Percentiles rank a stretch among this genome's conserved stretches.
Evolutionary conservation across 768 basidiomycete genomes (phyloP).

Genomic region (Phlebiopsis gigantea): DNA sequence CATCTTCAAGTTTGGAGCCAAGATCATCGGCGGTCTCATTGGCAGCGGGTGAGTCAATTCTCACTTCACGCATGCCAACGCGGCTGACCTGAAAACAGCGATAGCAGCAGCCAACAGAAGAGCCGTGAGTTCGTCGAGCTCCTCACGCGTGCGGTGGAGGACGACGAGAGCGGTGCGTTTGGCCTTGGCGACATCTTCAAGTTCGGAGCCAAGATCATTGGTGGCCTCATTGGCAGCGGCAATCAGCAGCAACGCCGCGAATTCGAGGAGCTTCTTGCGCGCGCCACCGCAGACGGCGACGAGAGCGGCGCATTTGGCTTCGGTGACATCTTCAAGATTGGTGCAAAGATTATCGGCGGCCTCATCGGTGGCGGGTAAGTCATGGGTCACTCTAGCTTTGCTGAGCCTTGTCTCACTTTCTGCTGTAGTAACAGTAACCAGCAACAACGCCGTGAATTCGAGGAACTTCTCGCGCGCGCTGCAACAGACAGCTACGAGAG

Average conservation of each 20-base stretch:
- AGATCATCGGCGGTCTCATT: neutral
- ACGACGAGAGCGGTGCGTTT: neutral
- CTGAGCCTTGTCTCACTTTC: neutral
- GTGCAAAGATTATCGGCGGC: neutral
- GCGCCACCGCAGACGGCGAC: neutral
- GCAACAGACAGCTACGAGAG: neutral
- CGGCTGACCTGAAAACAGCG: too few relatives aligned
- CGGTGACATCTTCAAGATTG: neutral
- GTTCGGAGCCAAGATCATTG: neutral
- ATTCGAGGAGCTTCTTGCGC: constrained; percentile 3
- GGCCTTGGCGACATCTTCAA: neutral
- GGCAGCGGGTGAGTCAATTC: too few relatives aligned
- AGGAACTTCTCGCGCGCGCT: neutral
- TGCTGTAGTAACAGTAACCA: neutral
- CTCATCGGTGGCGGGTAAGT: neutral
- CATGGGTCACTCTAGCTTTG: neutral
- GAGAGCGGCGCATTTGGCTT: neutral
- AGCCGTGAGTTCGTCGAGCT: neutral
- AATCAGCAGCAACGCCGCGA: neutral
- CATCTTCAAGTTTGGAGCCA: neutral
- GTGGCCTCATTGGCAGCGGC: neutral
- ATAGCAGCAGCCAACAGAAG: neutral
- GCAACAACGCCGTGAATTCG: constrained; percentile 1
- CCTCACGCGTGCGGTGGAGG: neutral
- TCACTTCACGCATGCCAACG: neutral